Base-by-base conservation (phyloP, 1,284 basidiomycete species). In the Ganoderma lingzhi region DNA sequence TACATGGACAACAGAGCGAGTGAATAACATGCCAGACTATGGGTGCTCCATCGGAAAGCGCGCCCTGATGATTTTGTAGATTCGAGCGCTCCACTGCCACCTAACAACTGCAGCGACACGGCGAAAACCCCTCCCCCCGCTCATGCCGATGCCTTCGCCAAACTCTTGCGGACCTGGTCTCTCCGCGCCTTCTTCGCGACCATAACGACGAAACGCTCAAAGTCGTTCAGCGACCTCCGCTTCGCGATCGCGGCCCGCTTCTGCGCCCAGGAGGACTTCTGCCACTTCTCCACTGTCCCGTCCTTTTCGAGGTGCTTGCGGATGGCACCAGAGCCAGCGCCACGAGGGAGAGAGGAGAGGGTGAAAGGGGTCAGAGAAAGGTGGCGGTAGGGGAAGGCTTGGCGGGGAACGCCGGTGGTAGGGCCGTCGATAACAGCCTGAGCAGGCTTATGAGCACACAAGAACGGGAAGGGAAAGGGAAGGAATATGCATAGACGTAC, bases 401-500 rank as follows among this genome's bases (percentile, higher is more conserved):
- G 97, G 78, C 97, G 96, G 76, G 96, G 90, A 65, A 99, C 97
- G 74, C 89, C 91, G 71, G 96, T 95, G 65, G 90, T 87, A 73
- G 97, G 97, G 69, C 96, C 96, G 84, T 99, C 97, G 79, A 99
- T 92, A 81, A 99, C 90, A 63, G 97, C 97, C 96, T 98, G 32
- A 19, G 78, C n/a, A 55, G 62, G 45, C 62, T 65, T 28, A 28
- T 28, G 6, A 19, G 14, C 39, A 45, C 55, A 48, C 53, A 53
- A 55, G 15, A 28, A 48, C 15, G 55, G 2, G 19, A 14, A 53
- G 41, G 1, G 2, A n/a, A 14, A 53, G 41, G 1, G 55, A 1
- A 48, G 37, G 41, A 84, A 35, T 39, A n/a, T n/a, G 45, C n/a
- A 15, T 15, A 3, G n/a, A 85, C 93, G 74, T 78, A 98, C 97